Base-by-base conservation (phyloP, 2,329 filamentous ascomycete genomes). In the Xylariaceae sp. region DNA sequence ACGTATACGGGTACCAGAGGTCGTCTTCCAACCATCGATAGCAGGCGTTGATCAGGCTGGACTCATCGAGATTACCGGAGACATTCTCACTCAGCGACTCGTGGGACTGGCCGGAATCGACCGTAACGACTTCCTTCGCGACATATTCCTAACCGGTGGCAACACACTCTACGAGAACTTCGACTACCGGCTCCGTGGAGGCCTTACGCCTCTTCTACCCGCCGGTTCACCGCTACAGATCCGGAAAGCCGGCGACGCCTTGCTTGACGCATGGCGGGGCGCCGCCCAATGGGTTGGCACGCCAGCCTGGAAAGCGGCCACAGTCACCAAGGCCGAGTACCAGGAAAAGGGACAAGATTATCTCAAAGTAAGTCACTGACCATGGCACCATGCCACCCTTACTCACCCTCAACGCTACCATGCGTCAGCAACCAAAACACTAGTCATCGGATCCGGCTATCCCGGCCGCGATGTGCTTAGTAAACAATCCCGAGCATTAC, bases 91-190 rank as follows among this genome's bases (percentile, higher is more conserved):
- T 51, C 90, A 96, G 74, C 87, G 94, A 2, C 84, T 97, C 10
- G 81, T 77, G 15, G 77, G 78, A 53, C 69, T 84, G 56, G 65
- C 75, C 17, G 74, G 74, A 37, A 62, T 74, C 42, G 73, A 84
- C 64, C 85, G 87, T 59, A 82, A 88, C 65, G 84, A 85, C 50
- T 86, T 97, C 49, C 76, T 97, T 18, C 85, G 84, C 51, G 93
- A 99, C 72, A 82, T 99, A 44, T 97, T 99, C 77, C 75, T 97
- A 47, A 97, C 93, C 0, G 93, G 94, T n/a, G 94, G 95, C 13
- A 93, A 93, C 72, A 91, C 89, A 0, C 76, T 96, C 51, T 96
- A 97, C 75, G 76, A 83, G 60, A 89, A 89, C 64, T 96, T 99
- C 70, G 92, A 97, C 69, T 88, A 95, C 68, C 80, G 93, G 35